phyloP scores from a whole-genome alignment of 176 grass and related monocot genomes.

The Triticum timopheevii region DNA sequence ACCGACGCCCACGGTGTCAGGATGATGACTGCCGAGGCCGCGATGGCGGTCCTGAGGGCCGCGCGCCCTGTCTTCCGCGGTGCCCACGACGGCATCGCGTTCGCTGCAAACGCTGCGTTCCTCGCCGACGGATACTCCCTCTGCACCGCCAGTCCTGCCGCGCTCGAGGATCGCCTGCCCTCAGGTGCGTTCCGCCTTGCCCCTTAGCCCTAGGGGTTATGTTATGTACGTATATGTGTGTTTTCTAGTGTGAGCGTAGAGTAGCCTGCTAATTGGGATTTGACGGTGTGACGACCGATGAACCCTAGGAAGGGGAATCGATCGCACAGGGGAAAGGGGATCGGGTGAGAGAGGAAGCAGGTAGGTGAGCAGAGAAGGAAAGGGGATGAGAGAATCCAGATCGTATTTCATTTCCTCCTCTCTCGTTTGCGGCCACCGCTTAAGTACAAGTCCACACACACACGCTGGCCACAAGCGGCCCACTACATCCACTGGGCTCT shows the following conservation, averaged over 20 bases:
- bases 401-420: too few relatives aligned
- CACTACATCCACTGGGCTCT: too few relatives aligned
- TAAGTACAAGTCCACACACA: too few relatives aligned
- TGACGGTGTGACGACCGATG: too few relatives aligned
- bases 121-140: slow-evolving; percentile 67
- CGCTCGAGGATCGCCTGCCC: slow-evolving; percentile 42
- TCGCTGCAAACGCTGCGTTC: slow-evolving; percentile 75
- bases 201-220: neutral
- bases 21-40: slow-evolving; percentile 53
- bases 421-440: too few relatives aligned
- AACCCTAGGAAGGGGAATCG: too few relatives aligned
- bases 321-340: too few relatives aligned
- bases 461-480: too few relatives aligned
- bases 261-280: neutral
- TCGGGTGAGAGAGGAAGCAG: too few relatives aligned
- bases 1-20: neutral
- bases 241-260: neutral
- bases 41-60: slow-evolving; percentile 63
- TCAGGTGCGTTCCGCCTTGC: slow-evolving; percentile 4
- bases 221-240: neutral
- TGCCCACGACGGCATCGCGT: slow-evolving; percentile 74
- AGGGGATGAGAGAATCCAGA: too few relatives aligned
- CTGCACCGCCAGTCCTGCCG: slow-evolving; percentile 50
- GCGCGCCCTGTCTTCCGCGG: slow-evolving; percentile 57
- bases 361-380: too few relatives aligned